Base-by-base conservation (phyloP, 2,329 filamentous ascomycete genomes). In the Fusarium xylarioides region DNA sequence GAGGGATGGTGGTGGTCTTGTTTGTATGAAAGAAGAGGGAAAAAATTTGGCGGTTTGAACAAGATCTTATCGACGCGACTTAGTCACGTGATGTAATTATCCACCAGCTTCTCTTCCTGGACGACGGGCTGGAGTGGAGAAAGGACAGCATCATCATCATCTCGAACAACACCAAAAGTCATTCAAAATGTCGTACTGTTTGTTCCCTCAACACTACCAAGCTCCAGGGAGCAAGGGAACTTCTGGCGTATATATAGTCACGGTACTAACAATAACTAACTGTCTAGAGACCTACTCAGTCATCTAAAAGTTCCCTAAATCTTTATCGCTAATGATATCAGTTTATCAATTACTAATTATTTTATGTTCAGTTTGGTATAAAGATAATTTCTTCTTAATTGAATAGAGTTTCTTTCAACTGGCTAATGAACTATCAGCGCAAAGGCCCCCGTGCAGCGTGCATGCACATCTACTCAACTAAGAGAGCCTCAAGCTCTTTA, bases 1-100 rank as follows among this genome's bases (percentile, higher is more conserved):
- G 82, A 81, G 68, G 74, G 73, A 75, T 73, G 76, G 82, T 79
- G 80, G 82, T 84, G 85, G 85, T 86, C 84, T 85, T 73, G 73
- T 61, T 80, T 82, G 70, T 82, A 73, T 79, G 58, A 74, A 77
- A 78, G 76, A 76, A 75, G 77, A 76, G 71, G 74, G 74, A 74
- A 78, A 77, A 76, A 55, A 73, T 64, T 57, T 59, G 14, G 23
- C 52, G 57, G 60, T 42, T 53, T 53, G 59, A 52, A 66, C 43
- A 16, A 44, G 37, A 71, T 68, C 69, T 77, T 77, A 74, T 74
- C 47, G 15, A 10, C 40, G 19, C 47, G n/a, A 16, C 12, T 23
- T 18, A 43, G 65, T 79, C 78, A 79, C 71, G 78, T 79, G 78
- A 77, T 44, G 18, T 7, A 7, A 5, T 28, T 28, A 37, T 44